These are phyloP conservation scores for Usnea hakonensis DNA, from an alignment of 495 filamentous ascomycete species.

Conservation along the genomic window DNA sequence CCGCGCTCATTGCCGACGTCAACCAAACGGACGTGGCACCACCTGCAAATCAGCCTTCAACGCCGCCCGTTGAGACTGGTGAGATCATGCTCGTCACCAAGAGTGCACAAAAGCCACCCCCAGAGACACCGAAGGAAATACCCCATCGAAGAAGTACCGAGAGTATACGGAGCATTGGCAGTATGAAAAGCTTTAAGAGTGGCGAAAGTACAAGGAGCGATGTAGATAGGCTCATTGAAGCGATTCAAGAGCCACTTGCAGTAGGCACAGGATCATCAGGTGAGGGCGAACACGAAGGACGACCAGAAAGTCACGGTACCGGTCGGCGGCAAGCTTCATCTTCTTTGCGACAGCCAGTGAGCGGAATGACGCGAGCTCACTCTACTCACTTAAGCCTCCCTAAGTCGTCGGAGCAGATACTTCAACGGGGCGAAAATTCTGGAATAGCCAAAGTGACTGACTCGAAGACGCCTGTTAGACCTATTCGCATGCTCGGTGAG, in stretches of 20 bases:
- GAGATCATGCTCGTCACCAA: constrained; percentile 50
- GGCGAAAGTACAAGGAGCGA: constrained; percentile 52
- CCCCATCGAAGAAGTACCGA: constrained; percentile 32
- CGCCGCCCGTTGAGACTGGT: constrained; percentile 33
- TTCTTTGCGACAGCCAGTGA: constrained; percentile 2
- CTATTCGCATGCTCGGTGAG: constrained; percentile 28
- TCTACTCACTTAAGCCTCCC: not conserved
- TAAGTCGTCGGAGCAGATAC: constrained; percentile 1
- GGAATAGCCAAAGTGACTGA: constrained; percentile 26
- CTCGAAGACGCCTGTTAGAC: constrained; percentile 23
- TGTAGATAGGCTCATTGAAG: constrained; percentile 66
- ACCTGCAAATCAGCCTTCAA: constrained; percentile 22
- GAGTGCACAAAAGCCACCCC: constrained; percentile 20
- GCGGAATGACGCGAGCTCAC: constrained; percentile 6
- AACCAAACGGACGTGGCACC: constrained; percentile 6
- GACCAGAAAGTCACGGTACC: constrained; percentile 16
- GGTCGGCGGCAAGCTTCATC: constrained; percentile 8
- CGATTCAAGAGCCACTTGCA: constrained; percentile 56
- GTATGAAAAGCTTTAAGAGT: constrained; percentile 47
- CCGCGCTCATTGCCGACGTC: constrained; percentile 4
- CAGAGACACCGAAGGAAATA: constrained; percentile 15
- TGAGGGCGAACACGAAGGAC: constrained; percentile 21
- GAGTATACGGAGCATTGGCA: constrained; percentile 29
- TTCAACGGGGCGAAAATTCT: constrained; percentile 16
- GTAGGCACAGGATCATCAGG: constrained; percentile 26